These are phyloP conservation scores for Capsella rubella DNA, from an alignment of 441 rosid genomes.

Conservation along the genomic window DNA sequence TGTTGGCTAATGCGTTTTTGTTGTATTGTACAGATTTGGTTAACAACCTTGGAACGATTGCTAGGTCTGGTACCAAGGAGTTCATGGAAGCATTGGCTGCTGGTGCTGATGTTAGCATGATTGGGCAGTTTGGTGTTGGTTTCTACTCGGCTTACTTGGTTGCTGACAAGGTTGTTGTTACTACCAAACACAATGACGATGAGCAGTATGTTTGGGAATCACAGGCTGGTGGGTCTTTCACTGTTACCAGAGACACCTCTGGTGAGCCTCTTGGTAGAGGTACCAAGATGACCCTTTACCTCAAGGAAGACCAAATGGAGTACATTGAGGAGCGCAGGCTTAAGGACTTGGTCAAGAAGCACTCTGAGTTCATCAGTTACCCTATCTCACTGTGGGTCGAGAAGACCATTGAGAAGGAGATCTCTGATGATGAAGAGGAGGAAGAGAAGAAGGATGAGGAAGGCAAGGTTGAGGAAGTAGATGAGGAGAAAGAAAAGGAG, in stretches of 20 bases:
- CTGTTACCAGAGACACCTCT: conserved; percentile 66
- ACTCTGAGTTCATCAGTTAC: conserved; percentile 74
- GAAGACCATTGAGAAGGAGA: conserved; percentile 75
- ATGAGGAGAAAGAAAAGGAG: conserved; percentile 74
- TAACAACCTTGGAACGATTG: conserved; percentile 79
- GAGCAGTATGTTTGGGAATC: conserved; percentile 78
- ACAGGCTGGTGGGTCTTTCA: conserved; percentile 78
- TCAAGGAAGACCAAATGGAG: conserved; percentile 80
- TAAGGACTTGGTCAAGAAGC: conserved; percentile 74
- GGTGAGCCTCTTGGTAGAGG: conserved; percentile 73
- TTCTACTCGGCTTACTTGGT: conserved; percentile 73
- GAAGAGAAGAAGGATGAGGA: conserved; percentile 80
- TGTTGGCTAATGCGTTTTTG: not conserved
- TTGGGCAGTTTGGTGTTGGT: conserved; percentile 78
- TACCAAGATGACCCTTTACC: conserved; percentile 64
- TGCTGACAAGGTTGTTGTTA: conserved; percentile 72
- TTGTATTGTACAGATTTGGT: conserved; percentile 57
- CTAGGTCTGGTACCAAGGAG: conserved; percentile 74
- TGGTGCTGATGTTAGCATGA: conserved; percentile 81
- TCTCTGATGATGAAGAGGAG: conserved; percentile 72
- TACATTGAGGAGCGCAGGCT: conserved; percentile 73
- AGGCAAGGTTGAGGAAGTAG: conserved; percentile 75
- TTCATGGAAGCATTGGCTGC: conserved; percentile 78
- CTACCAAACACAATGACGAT: conserved; percentile 74
- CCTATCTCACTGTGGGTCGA: conserved; percentile 76